Conservation (phyloP, 1,284 basidiomycete species). For the Melampsora americana region DNA sequence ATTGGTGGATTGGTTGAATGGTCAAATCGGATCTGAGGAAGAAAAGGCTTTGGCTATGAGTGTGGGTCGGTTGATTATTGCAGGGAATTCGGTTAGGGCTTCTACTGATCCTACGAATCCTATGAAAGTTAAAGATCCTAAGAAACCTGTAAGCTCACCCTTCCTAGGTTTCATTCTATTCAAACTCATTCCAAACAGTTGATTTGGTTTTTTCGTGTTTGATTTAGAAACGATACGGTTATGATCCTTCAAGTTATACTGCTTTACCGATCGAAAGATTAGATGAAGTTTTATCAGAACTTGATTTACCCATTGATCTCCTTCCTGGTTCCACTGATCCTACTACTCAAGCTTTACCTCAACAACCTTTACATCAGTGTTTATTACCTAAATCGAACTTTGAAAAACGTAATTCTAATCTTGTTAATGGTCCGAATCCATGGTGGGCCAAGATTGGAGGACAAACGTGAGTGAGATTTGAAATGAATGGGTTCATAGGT, state of each 20-base stretch:
- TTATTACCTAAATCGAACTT: conserved; percentile 69
- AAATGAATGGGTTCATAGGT: not conserved
- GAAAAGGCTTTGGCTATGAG: conserved; percentile 67
- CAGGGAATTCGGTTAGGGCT: conserved; percentile 70
- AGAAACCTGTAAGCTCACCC: not conserved
- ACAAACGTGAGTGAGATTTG: conserved; percentile 52
- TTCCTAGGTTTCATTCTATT: not conserved
- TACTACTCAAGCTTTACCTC: conserved; percentile 80
- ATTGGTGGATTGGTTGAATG: conserved; percentile 29
- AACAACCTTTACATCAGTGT: conserved; percentile 84
- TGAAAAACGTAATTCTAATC: conserved; percentile 62
- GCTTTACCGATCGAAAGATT: conserved; percentile 71
- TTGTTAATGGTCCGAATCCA: conserved; percentile 83
- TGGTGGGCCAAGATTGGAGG: conserved; percentile 67
- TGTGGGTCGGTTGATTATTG: conserved; percentile 77
- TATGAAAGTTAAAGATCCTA: not conserved
- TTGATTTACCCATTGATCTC: conserved; percentile 73
- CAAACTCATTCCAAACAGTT: too few species aligned
- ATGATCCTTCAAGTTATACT: conserved; percentile 65
- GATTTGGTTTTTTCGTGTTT: too few species aligned
- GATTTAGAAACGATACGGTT: conserved; percentile 60
- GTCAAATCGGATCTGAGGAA: conserved; percentile 47
- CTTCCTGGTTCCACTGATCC: conserved; percentile 84
- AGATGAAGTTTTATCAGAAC: conserved; percentile 68
- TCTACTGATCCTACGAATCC: not conserved